Percentiles rank a stretch among this genome's conserved stretches.
Evolutionary conservation across 106 monocot genomes (phyloP).

Genomic region (Dioscorea dumetorum): DNA sequence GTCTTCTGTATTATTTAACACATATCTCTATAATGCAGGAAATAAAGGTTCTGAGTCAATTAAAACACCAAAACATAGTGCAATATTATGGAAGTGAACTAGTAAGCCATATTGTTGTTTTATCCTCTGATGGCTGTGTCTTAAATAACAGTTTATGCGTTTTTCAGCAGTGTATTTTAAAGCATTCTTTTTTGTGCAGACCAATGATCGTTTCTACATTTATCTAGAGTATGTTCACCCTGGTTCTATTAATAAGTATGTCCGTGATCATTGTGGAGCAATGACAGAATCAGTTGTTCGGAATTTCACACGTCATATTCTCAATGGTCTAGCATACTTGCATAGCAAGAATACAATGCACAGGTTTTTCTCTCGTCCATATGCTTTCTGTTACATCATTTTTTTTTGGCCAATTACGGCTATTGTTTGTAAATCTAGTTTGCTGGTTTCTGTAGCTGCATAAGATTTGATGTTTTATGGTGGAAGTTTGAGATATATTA

Average conservation of each 20-base stretch:
- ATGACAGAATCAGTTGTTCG: constrained; percentile 98
- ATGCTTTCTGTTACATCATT: not conserved
- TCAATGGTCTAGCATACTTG: constrained; percentile 74
- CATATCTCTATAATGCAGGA: constrained; percentile 48
- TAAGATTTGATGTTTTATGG: too few relatives aligned
- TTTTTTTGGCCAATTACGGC: too few relatives aligned
- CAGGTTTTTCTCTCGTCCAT: constrained; percentile 39
- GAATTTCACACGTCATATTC: constrained; percentile 95
- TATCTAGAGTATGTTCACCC: constrained; percentile 92
- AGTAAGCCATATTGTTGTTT: constrained; percentile 33
- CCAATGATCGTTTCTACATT: constrained; percentile 77
- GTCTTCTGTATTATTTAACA: not conserved
- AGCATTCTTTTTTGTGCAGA: constrained; percentile 33
- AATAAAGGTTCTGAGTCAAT: constrained; percentile 86
- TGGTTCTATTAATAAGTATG: constrained; percentile 91
- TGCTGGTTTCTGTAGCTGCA: too few relatives aligned
- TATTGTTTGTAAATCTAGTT: too few relatives aligned
- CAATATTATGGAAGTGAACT: constrained; percentile 95
- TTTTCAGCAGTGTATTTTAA: constrained; percentile 1
- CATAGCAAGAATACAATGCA: constrained; percentile 77
- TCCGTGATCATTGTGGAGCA: constrained; percentile 70
- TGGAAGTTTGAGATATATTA: too few relatives aligned
- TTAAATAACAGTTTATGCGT: not conserved
- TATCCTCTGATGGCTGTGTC: not conserved
- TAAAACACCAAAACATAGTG: constrained; percentile 94